Evolutionary conservation across 371 early-diverging fungal genomes (phyloP).

Genomic region (Capillidium rhysosporum): DNA sequence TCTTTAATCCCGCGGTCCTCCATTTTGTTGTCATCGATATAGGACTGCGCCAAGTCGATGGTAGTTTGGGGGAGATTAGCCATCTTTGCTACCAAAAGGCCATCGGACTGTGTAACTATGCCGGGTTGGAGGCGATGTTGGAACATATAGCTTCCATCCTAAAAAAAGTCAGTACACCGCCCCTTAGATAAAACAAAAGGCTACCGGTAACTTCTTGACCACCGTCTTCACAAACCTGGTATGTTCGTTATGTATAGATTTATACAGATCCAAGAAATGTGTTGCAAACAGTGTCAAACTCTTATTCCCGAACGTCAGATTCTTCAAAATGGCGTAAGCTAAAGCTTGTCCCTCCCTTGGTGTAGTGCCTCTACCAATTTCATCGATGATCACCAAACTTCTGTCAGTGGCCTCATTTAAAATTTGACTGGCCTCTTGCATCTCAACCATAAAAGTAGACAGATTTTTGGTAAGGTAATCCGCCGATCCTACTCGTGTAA

Average conservation of each 20-base stretch:
- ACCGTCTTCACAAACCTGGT: no score
- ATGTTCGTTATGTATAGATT: no score
- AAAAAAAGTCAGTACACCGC: neutral
- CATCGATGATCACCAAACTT: slow-evolving; percentile 92
- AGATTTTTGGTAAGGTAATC: slow-evolving; percentile 53
- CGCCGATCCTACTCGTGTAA: slow-evolving; percentile 60
- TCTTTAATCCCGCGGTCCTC: no score
- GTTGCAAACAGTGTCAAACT: slow-evolving; percentile 69
- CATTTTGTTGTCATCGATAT: no score
- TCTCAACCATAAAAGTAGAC: slow-evolving; percentile 98
- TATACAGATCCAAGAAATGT: slow-evolving; percentile 74
- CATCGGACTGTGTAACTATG: slow-evolving; percentile 38
- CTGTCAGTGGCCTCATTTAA: slow-evolving; percentile 50
- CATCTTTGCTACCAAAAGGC: slow-evolving; percentile 42
- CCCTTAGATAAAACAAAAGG: no score
- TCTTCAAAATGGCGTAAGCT: slow-evolving; percentile 68
- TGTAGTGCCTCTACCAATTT: slow-evolving; percentile 96
- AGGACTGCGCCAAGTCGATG: neutral
- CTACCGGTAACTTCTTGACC: no score
- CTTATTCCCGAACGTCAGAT: slow-evolving; percentile 34
- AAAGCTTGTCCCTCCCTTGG: slow-evolving; percentile 82
- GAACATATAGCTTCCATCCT: slow-evolving; percentile 27
- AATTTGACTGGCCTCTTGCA: slow-evolving; percentile 87
- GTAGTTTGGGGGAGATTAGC: slow-evolving; percentile 28
- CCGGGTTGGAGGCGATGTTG: slow-evolving; percentile 35